Percentiles rank a stretch among this genome's conserved stretches.
These are phyloP conservation scores for Fusarium sambucinum DNA, from an alignment of 2,329 filamentous ascomycete species.

Conservation along the genomic window DNA sequence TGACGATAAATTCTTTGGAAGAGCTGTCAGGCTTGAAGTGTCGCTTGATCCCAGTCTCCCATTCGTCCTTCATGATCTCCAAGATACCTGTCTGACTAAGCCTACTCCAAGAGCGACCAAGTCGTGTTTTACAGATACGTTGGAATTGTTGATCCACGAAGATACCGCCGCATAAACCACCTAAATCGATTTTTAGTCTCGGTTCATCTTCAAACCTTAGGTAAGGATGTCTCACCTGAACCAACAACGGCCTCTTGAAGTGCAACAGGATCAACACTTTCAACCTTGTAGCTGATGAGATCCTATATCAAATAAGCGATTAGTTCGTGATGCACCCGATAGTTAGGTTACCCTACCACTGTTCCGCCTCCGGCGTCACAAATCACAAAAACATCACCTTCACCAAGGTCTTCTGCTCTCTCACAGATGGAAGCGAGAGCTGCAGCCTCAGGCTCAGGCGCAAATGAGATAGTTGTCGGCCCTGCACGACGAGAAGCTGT, in stretches of 20 bases:
- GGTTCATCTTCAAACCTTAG: too few species aligned
- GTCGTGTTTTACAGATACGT: not conserved
- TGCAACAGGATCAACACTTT: not conserved
- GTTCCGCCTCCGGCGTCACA: slow-evolving; percentile 3
- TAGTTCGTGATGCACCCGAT: too few species aligned
- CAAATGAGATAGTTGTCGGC: not conserved
- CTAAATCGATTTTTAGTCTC: not conserved
- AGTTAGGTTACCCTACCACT: not conserved
- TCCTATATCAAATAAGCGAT: not conserved
- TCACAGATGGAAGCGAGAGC: not conserved
- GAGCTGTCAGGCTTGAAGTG: not conserved
- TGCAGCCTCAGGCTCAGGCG: slow-evolving; percentile 5
- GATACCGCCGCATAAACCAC: not conserved
- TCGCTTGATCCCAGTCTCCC: slow-evolving; percentile 1
- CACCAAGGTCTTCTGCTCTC: not conserved
- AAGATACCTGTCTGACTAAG: not conserved
- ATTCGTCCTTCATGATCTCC: not conserved
- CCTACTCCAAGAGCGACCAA: not conserved
- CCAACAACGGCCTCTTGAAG: slow-evolving; percentile 3
- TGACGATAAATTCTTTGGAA: not conserved
- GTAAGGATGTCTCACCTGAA: not conserved
- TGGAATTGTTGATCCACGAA: slow-evolving; percentile 5
- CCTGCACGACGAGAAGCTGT: not conserved
- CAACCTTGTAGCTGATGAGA: slow-evolving; percentile 7
- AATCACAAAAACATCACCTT: not conserved